These are phyloP conservation scores for Salix suchowensis DNA, from an alignment of 345 rosid species.

Conservation along the genomic window DNA sequence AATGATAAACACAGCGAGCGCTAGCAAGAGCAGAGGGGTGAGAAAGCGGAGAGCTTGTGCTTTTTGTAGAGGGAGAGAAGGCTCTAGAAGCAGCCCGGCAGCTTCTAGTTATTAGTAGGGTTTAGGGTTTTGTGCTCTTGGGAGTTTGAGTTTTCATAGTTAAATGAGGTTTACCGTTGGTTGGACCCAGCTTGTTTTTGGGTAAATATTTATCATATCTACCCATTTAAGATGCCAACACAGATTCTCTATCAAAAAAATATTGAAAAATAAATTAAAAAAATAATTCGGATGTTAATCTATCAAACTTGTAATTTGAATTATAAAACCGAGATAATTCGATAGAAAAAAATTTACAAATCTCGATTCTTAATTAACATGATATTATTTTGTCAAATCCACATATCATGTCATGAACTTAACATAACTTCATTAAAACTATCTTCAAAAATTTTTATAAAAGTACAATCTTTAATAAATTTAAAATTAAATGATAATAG, in stretches of 20 bases:
- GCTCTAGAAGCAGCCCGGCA: constrained; percentile 43
- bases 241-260: background rate
- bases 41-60: background rate
- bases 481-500: no score
- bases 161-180: background rate
- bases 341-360: no score
- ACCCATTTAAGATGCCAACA: background rate
- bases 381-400: no score
- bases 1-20: background rate
- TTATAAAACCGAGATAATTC: no score
- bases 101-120: constrained; percentile 32
- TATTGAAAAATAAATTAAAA: background rate
- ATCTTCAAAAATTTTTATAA: no score
- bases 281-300: no score
- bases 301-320: no score
- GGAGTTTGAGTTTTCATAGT: background rate
- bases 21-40: background rate
- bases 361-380: no score
- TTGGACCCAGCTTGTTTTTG: background rate
- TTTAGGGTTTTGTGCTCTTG: constrained; percentile 50
- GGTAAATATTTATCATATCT: background rate
- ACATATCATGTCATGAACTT: no score
- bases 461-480: no score
- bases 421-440: no score
- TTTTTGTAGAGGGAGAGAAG: constrained; percentile 28